A percentile compares a stretch with the other conserved stretches of the same genome.
Evolutionary conservation across 768 basidiomycete species (phyloP).

Genomic region (Mycena galopus): DNA sequence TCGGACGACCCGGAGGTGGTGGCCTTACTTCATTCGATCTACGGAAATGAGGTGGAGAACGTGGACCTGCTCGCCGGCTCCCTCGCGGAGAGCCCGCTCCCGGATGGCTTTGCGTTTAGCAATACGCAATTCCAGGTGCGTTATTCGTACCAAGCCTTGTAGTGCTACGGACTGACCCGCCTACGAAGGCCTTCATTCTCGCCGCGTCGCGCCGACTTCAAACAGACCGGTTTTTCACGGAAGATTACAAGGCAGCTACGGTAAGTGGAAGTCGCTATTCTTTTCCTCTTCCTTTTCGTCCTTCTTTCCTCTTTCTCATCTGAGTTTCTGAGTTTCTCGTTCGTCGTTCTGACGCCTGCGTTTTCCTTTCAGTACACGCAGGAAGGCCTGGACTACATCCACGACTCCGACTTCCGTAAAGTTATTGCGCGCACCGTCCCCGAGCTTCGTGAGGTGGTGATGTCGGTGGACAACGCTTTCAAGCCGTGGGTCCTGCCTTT

Average conservation of each 20-base stretch:
- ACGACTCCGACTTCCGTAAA: conserved; percentile 16
- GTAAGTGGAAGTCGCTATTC: too few species aligned
- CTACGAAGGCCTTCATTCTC: too few species aligned
- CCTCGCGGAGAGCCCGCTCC: conserved; percentile 24
- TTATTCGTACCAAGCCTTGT: conserved; percentile 28
- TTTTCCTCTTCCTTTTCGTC: too few species aligned
- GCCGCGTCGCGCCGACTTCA: conserved; percentile 16
- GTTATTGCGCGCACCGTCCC: conserved; percentile 25
- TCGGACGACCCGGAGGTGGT: too few species aligned
- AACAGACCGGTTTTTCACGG: conserved; percentile 35
- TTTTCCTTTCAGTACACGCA: too few species aligned
- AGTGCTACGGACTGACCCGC: too few species aligned
- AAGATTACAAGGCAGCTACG: conserved; percentile 17
- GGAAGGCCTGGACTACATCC: conserved; percentile 24
- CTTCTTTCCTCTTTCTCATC: background rate
- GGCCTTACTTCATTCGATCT: conserved; percentile 5
- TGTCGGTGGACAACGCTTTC: conserved; percentile 28
- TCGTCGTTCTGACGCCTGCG: too few species aligned
- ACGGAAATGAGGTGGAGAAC: conserved; percentile 30
- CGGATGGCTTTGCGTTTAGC: conserved; percentile 32
- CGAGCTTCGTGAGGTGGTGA: conserved; percentile 1
- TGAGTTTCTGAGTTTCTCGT: background rate
- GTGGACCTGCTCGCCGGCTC: conserved; percentile 26
- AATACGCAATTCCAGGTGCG: conserved; percentile 28
- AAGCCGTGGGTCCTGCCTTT: conserved; percentile 32